Evolutionary conservation across 306 rosid species (phyloP).

Genomic region (Notholithocarpus densiflorus): DNA sequence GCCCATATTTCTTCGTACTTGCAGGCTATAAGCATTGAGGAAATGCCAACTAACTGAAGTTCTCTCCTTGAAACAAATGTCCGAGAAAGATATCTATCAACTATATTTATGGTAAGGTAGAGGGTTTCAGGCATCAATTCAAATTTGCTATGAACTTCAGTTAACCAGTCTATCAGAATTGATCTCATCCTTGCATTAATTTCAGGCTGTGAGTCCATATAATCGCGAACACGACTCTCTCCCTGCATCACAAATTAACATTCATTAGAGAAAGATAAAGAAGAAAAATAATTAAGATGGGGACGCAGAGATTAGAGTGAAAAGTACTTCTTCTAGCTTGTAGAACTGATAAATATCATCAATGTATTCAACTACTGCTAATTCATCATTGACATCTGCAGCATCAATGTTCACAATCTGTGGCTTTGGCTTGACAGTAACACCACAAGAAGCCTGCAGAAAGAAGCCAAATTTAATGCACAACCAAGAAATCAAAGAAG

Average conservation of each 20-base stretch:
- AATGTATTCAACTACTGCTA: slow-evolving; percentile 73
- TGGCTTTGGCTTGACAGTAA: slow-evolving; percentile 35
- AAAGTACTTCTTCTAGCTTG: slow-evolving; percentile 42
- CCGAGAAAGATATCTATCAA: slow-evolving; percentile 52
- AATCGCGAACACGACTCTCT: slow-evolving; percentile 26
- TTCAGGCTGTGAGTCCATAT: slow-evolving; percentile 45
- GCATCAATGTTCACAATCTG: slow-evolving; percentile 55
- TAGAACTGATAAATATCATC: slow-evolving; percentile 70
- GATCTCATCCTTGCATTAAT: slow-evolving; percentile 53
- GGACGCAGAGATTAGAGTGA: neutral
- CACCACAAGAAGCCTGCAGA: slow-evolving; percentile 64
- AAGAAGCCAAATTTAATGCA: neutral
- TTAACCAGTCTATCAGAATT: slow-evolving; percentile 53
- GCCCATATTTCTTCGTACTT: slow-evolving; percentile 58
- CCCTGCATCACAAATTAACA: slow-evolving; percentile 20
- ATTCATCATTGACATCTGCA: slow-evolving; percentile 54
- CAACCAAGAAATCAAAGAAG: neutral
- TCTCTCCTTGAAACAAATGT: slow-evolving; percentile 36
- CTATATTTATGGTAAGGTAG: slow-evolving; percentile 46
- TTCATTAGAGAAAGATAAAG: neutral
- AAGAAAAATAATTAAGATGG: neutral
- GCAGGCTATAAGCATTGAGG: slow-evolving; percentile 60
- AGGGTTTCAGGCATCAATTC: slow-evolving; percentile 58
- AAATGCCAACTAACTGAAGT: slow-evolving; percentile 50
- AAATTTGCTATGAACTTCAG: slow-evolving; percentile 48